Conservation (phyloP, 306 rosid genomes). For the Neltuma alba region DNA sequence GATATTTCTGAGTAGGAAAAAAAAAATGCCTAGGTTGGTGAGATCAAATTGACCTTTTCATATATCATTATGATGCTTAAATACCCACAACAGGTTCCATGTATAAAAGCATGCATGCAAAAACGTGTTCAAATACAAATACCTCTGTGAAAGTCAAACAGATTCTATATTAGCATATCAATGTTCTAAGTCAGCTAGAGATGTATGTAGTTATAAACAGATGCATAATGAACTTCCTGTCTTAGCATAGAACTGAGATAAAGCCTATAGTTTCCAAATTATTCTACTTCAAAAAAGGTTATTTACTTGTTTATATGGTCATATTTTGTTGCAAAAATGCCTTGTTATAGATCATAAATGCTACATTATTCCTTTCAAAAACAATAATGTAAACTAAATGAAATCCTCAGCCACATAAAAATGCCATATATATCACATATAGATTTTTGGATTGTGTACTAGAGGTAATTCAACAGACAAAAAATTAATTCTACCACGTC, state of each 20-base stretch:
- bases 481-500: conserved; percentile 9
- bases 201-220: not conserved
- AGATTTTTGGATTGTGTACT: not conserved
- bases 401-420: conserved; percentile 14
- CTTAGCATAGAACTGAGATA: conserved; percentile 11
- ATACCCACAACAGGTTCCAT: too few species aligned
- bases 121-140: too few species aligned
- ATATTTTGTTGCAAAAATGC: not conserved
- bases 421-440: not conserved
- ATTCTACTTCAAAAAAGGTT: not conserved
- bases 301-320: conserved; percentile 4
- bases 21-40: too few species aligned
- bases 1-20: too few species aligned
- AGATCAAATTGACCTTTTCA: too few species aligned
- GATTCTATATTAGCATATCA: too few species aligned
- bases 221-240: not conserved
- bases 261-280: not conserved
- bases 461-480: not conserved
- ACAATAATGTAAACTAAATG: not conserved
- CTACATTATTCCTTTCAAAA: not conserved
- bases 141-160: too few species aligned
- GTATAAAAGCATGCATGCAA: too few species aligned
- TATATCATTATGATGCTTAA: too few species aligned
- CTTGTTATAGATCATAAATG: not conserved
- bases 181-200: not conserved